phyloP scores from a whole-genome alignment of 805 yeast species.

The Grigorovia yakushimaensis region DNA sequence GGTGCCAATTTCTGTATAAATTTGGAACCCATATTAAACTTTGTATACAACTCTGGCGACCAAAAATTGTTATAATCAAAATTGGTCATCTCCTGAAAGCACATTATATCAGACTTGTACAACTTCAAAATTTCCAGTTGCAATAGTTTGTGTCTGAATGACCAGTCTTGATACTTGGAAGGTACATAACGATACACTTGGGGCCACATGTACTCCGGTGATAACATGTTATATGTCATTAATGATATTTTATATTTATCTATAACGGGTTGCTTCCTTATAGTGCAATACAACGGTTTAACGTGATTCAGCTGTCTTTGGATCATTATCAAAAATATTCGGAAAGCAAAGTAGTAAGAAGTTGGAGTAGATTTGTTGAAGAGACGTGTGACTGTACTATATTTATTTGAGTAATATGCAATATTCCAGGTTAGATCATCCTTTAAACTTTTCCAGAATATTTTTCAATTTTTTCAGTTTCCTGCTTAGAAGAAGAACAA shows the following conservation, averaged over 20 bases:
- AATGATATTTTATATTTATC: slow-evolving; percentile 20
- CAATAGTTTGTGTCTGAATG: slow-evolving; percentile 36
- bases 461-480: too few species aligned
- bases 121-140: slow-evolving; percentile 27
- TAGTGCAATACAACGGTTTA: background rate
- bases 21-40: slow-evolving; percentile 36
- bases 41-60: slow-evolving; percentile 24
- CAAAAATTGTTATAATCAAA: slow-evolving; percentile 34
- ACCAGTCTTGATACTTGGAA: slow-evolving; percentile 39
- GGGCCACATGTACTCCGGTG: slow-evolving; percentile 52
- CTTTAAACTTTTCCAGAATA: too few species aligned
- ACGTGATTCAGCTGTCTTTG: background rate
- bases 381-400: too few species aligned
- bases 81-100: slow-evolving; percentile 45
- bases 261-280: background rate
- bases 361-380: too few species aligned
- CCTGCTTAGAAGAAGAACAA: too few species aligned
- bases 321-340: background rate
- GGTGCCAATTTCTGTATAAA: slow-evolving; percentile 45
- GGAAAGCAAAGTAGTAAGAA: background rate
- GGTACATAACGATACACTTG: slow-evolving; percentile 44
- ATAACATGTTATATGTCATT: slow-evolving; percentile 38
- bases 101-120: slow-evolving; percentile 46
- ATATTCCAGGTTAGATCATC: too few species aligned
- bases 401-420: too few species aligned